Evolutionary conservation across 75 land plant species (phyloP), one percentile per base, ranked within the genome.

Genomic region (Larix kaempferi): DNA sequence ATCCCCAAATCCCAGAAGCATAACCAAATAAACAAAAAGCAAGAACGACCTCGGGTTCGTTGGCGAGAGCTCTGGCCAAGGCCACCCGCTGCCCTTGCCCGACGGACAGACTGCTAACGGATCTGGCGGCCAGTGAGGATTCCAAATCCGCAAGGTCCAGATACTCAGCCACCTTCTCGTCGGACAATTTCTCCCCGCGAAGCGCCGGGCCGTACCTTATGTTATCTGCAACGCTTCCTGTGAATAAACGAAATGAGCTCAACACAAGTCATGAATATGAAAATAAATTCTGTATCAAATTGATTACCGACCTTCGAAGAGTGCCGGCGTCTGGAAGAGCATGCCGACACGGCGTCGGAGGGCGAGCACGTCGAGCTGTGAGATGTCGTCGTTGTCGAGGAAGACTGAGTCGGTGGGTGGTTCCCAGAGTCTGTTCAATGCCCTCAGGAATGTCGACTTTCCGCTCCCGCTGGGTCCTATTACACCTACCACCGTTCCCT

Each of bases 11-110:
- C 44, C 44, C 44, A 41, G 6, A 41, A 41, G 6, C 4, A 5
- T 41, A 41, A 41, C 6, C 44, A 41, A 41, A 41, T 41, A 5
- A 5, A 41, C 6, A 23, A 49, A 59, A 49, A 14, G 27, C 26
- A 29, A 56, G 23, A 77, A 26, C 57, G 75, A 94, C 98, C 91
- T 93, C 94, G 0, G 98, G 98, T 16, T 88, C 83, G 73, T 95
- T 93, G 22, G 98, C 98, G 5, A 95, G 87, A 29, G 98, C 88
- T 52, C 98, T 82, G n/a, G 98, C 98, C 17, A 93, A 86, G 4
- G 98, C 98, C n/a, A 95, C 98, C 21, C 98, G 80, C 61, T 95
- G 98, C 1, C 96, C 96, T 74, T 95, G 97, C 19, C 98, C 98
- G 8, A 95, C 96, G 2, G 98, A 95, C 8, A 95, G 82, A 27